A percentile compares a stretch with the other conserved stretches of the same genome.
Conservation (phyloP, 768 basidiomycete species). For the Megacollybia marginata region DNA sequence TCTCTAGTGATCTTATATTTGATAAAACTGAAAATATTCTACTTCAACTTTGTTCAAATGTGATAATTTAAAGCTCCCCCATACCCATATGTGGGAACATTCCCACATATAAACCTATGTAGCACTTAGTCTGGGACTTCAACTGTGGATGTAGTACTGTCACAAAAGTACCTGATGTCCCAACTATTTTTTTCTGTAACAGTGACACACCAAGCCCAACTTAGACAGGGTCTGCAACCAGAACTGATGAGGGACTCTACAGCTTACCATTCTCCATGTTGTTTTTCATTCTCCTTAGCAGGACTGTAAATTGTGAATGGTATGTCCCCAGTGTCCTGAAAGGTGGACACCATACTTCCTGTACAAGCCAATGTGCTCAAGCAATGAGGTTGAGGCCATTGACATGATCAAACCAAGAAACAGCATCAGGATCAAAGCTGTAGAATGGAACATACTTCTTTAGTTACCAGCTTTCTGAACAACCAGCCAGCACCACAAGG, state of each 20-base stretch:
- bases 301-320: slow-evolving; percentile 84
- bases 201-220: neutral
- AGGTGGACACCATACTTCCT: slow-evolving; percentile 84
- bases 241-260: neutral
- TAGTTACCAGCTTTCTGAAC: slow-evolving; percentile 81
- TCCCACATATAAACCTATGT: no score
- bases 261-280: slow-evolving; percentile 67
- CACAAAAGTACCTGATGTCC: no score
- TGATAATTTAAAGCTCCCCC: no score
- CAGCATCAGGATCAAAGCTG: neutral
- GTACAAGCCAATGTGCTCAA: slow-evolving; percentile 93
- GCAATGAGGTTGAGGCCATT: slow-evolving; percentile 86
- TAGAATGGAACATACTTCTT: slow-evolving; percentile 46
- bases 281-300: slow-evolving; percentile 83
- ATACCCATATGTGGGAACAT: no score
- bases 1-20: no score
- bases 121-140: no score
- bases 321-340: slow-evolving; percentile 59
- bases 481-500: slow-evolving; percentile 96
- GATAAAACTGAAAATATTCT: no score
- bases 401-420: slow-evolving; percentile 78
- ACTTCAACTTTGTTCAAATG: no score
- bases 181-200: no score
- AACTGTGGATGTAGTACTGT: no score
- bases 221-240: slow-evolving; percentile 38